These are phyloP conservation scores for Sanghuangporus weigelae DNA, from an alignment of 1,284 basidiomycete genomes.

Conservation along the genomic window DNA sequence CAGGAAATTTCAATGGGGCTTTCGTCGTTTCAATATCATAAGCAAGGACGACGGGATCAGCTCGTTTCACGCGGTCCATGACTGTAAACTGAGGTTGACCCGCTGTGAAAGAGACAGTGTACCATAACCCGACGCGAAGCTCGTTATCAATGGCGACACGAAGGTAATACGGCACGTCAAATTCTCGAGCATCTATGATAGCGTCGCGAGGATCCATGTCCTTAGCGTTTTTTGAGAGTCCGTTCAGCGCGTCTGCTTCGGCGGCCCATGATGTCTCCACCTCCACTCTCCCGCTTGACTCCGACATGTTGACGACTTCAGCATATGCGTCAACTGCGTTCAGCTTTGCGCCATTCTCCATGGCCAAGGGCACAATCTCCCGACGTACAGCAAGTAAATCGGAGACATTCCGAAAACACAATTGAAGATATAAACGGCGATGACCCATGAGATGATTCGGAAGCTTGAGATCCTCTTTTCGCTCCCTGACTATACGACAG, in stretches of 20 bases:
- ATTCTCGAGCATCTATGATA: slow-evolving; percentile 94
- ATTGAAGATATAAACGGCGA: slow-evolving; percentile 81
- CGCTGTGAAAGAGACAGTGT: slow-evolving; percentile 78
- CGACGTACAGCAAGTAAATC: slow-evolving; percentile 87
- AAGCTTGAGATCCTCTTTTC: slow-evolving; percentile 92
- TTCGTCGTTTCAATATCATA: slow-evolving; percentile 99
- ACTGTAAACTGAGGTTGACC: slow-evolving; percentile 76
- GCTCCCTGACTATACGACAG: slow-evolving; percentile 70
- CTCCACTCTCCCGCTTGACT: slow-evolving; percentile 55
- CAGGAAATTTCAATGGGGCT: slow-evolving; percentile 97
- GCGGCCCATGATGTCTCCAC: slow-evolving; percentile 65
- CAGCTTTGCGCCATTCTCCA: slow-evolving; percentile 88
- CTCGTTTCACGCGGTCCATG: slow-evolving; percentile 93
- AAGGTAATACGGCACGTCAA: slow-evolving; percentile 96
- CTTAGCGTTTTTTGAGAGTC: slow-evolving; percentile 36
- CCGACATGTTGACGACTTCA: slow-evolving; percentile 86
- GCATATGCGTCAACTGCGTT: slow-evolving; percentile 97
- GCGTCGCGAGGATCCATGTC: slow-evolving; percentile 84
- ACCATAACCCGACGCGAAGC: slow-evolving; percentile 97
- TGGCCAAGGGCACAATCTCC: slow-evolving; percentile 87
- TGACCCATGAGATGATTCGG: slow-evolving; percentile 97
- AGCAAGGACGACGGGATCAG: slow-evolving; percentile 98
- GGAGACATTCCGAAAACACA: slow-evolving; percentile 89
- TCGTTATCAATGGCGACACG: slow-evolving; percentile 99
- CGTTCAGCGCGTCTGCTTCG: slow-evolving; percentile 34